A percentile compares a stretch with the other conserved stretches of the same genome.
Conservation (phyloP, 805 yeast genomes). For the Suhomyces prunicola region DNA sequence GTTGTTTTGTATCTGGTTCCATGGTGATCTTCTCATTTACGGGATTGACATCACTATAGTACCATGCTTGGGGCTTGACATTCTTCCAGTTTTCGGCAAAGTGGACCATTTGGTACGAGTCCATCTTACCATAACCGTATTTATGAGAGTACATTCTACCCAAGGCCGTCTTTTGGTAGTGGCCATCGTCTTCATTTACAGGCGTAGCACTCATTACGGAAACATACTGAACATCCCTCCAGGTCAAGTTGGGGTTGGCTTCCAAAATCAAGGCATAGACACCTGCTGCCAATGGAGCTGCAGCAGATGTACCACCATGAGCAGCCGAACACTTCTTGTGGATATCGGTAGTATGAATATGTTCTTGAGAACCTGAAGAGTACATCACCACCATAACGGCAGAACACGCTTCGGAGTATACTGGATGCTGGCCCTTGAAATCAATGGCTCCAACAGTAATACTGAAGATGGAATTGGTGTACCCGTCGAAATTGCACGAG, state of each 20-base stretch:
- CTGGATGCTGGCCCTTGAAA: constrained; percentile 80
- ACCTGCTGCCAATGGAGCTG: constrained; percentile 99
- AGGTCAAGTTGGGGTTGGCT: constrained; percentile 82
- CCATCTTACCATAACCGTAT: constrained; percentile 91
- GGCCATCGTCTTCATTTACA: constrained; percentile 63
- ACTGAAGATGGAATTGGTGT: constrained; percentile 91
- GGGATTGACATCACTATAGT: constrained; percentile 42
- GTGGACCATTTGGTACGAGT: constrained; percentile 71
- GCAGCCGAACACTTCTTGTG: constrained; percentile 60
- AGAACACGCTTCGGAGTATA: constrained; percentile 87
- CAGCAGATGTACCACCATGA: constrained; percentile 98
- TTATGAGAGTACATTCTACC: constrained; percentile 73
- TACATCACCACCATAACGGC: constrained; percentile 94
- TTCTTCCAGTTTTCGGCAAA: constrained; percentile 72
- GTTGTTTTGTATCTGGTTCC: neutral
- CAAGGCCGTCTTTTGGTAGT: constrained; percentile 71
- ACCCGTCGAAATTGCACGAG: constrained; percentile 95
- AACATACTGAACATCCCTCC: constrained; percentile 94
- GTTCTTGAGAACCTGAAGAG: constrained; percentile 86
- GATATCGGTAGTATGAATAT: constrained; percentile 84
- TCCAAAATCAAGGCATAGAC: constrained; percentile 77
- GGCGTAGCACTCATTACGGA: constrained; percentile 69
- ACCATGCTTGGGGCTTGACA: constrained; percentile 92
- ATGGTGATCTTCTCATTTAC: constrained; percentile 25
- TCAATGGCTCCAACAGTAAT: constrained; percentile 95